Evolutionary conservation across 2,329 filamentous ascomycete species (phyloP), one percentile per base, ranked within the genome.

Genomic region (Fusarium citri): DNA sequence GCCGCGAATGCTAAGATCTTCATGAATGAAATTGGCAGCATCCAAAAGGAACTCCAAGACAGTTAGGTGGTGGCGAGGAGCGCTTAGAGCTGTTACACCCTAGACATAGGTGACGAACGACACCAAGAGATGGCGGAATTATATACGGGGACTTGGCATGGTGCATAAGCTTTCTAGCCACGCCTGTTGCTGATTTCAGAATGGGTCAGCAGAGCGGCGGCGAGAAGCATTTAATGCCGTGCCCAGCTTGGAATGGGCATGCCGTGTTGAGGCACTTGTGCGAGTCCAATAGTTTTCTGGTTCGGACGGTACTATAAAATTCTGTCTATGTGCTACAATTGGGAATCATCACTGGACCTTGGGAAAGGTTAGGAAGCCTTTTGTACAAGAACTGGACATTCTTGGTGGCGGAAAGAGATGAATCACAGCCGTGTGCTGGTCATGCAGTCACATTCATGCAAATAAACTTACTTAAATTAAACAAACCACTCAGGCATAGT

Each of bases 1-100:
- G 80, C 82, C 30, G 83, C 83, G 18, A 88, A 84, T 70, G 85
- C 85, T 10, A 87, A 86, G 77, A 78, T 73, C 59, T 87, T 88
- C 68, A 73, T 87, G 66, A 83, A 82, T 43, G 84, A 86, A 64
- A 80, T 88, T 31, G 76, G 80, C 49, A 78, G 81, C 67, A 80
- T 88, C 48, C 85, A 88, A 74, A 82, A 79, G 66, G 85, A 87
- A 74, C 80, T 88, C 34, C 82, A 81, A 69, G 79, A 75, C 63
- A 78, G 76, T 62, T 82, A 78, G 72, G 25, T 23, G 31, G 43
- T 60, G 56, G 23, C n/a, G 15, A 46, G 54, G 49, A 59, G 54
- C 50, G 30, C 47, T 64, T 51, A 45, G 46, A 66, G 49, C 28
- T 50, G 40, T 49, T 65, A 41, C 57, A 66, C 49, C 41, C 43